Percentiles rank a stretch among this genome's conserved stretches.
Evolutionary conservation across 2,329 filamentous ascomycete genomes (phyloP).

Genomic region (Calonectria pseudoreteaudii): DNA sequence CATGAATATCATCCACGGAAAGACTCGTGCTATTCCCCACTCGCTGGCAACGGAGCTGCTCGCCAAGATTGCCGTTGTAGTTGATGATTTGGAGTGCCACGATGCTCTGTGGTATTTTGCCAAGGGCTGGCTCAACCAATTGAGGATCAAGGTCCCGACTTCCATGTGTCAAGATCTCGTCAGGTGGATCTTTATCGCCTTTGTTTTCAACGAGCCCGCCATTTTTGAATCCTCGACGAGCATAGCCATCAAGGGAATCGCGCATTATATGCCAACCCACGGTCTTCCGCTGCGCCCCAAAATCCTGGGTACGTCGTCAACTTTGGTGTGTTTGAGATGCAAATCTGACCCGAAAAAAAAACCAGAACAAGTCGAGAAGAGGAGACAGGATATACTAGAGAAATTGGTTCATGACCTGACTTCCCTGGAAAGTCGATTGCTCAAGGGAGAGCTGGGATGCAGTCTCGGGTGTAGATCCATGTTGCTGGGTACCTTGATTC

Average conservation of each 20-base stretch:
- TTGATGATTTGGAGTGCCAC: conserved; percentile 34
- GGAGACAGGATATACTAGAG: not conserved
- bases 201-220: conserved; percentile 10
- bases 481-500: conserved; percentile 11
- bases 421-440: not conserved
- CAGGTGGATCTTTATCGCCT: conserved; percentile 25
- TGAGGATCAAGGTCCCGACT: not conserved
- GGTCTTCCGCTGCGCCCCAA: not conserved
- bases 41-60: conserved; percentile 12
- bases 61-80: conserved; percentile 28
- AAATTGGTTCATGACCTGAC: not conserved
- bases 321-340: not conserved
- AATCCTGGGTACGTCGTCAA: not conserved
- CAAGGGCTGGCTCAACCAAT: conserved; percentile 20
- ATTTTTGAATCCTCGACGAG: conserved; percentile 12
- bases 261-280: not conserved
- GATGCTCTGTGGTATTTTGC: conserved; percentile 26
- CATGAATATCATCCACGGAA: conserved; percentile 31
- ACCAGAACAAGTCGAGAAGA: not conserved
- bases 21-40: conserved; percentile 18
- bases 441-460: not conserved
- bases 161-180: conserved; percentile 10
- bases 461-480: conserved; percentile 16
- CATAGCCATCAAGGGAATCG: not conserved
- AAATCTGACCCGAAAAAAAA: not conserved